Evolutionary conservation across 129 eudicot genomes (phyloP).

Genomic region (Arctium minus): DNA sequence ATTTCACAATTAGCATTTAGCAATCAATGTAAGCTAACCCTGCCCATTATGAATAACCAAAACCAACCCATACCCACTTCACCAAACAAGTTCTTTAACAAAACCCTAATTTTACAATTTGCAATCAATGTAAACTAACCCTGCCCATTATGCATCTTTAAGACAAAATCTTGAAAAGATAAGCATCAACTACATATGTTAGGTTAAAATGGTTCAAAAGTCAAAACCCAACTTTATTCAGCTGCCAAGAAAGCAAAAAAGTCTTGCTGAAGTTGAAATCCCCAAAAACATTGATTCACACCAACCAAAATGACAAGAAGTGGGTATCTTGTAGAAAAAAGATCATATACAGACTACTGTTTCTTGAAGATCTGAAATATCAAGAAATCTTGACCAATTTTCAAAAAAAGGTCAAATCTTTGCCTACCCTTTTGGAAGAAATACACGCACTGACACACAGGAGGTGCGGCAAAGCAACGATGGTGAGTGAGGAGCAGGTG

Average conservation of each 20-base stretch:
- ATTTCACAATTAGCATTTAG: not conserved
- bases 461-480: not conserved
- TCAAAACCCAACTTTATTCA: constrained; percentile 15
- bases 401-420: constrained; percentile 17
- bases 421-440: constrained; percentile 30
- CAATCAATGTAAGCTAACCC: constrained; percentile 26
- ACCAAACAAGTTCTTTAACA: constrained; percentile 12
- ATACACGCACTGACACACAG: not conserved
- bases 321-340: constrained; percentile 7
- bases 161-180: not conserved
- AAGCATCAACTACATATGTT: not conserved
- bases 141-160: constrained; percentile 7
- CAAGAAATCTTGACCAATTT: constrained; percentile 23
- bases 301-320: constrained; percentile 17
- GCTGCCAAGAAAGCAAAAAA: constrained; percentile 20
- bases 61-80: constrained; percentile 5
- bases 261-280: constrained; percentile 9
- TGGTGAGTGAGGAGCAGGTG: not conserved
- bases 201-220: constrained; percentile 3
- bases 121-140: constrained; percentile 21
- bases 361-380: constrained; percentile 51
- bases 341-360: not conserved
- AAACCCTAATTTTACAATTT: constrained; percentile 28
- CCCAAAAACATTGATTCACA: constrained; percentile 4
- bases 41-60: not conserved